A percentile compares a stretch with the other conserved stretches of the same genome.
phyloP scores from a whole-genome alignment of 192 early-diverging fungal genomes.

The Entomortierella beljakovae region DNA sequence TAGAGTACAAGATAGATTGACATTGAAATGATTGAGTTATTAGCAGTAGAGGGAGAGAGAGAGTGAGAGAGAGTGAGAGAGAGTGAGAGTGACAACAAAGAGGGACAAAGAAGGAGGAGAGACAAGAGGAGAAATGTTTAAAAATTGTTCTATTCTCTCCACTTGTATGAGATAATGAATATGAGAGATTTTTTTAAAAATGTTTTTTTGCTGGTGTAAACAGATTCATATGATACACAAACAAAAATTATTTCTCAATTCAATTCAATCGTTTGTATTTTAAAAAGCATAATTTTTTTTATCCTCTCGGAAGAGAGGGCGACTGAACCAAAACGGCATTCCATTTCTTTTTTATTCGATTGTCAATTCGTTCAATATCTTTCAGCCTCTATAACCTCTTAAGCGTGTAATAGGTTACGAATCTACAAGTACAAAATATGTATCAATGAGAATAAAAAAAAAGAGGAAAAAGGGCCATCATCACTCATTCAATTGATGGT shows the following conservation, averaged over 20 bases:
- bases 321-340: too few species aligned
- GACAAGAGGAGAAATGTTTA: background rate
- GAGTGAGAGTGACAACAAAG: background rate
- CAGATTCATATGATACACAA: slow-evolving; percentile 2
- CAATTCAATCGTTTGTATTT: background rate
- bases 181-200: background rate
- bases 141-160: too few species aligned
- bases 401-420: too few species aligned
- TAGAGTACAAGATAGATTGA: too few species aligned
- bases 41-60: slow-evolving; percentile 1
- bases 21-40: too few species aligned
- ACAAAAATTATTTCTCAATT: background rate
- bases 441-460: too few species aligned
- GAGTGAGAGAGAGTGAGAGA: slow-evolving; percentile 6
- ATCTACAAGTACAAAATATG: too few species aligned
- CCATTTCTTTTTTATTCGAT: background rate
- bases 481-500: too few species aligned
- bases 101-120: background rate
- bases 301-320: background rate
- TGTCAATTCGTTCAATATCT: too few species aligned
- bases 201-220: background rate
- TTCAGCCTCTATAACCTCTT: too few species aligned
- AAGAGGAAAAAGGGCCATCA: too few species aligned
- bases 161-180: background rate
- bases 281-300: background rate